Evolutionary conservation across 768 basidiomycete species (phyloP).

Genomic region (Suillus occidentalis): DNA sequence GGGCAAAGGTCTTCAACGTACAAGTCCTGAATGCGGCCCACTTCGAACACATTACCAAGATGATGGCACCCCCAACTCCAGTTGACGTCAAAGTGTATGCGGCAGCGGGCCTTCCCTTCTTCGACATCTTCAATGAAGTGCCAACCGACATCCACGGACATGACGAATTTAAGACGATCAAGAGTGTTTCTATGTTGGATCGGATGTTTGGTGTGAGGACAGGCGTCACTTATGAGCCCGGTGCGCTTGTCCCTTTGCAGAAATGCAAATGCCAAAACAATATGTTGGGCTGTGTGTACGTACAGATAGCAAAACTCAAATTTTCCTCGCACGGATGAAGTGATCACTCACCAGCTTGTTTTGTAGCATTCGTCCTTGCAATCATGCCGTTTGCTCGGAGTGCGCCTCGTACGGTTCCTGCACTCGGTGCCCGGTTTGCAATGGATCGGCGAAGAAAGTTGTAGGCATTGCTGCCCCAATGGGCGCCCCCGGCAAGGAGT

Average conservation of each 20-base stretch:
- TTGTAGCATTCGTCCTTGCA: neutral
- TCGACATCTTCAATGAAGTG: slow-evolving; percentile 1
- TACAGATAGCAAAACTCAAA: neutral
- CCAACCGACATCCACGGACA: neutral
- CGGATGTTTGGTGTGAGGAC: neutral
- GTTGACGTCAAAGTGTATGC: neutral
- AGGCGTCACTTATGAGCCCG: neutral
- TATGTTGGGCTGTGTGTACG: slow-evolving; percentile 1
- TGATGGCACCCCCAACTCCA: slow-evolving; percentile 1
- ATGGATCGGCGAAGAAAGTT: neutral
- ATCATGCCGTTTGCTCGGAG: neutral
- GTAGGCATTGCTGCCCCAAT: neutral
- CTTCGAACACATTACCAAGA: neutral
- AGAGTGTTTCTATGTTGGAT: neutral
- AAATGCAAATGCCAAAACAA: neutral
- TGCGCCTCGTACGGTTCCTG: neutral
- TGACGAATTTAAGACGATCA: neutral
- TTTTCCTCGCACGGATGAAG: neutral
- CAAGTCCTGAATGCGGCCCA: neutral
- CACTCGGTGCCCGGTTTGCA: neutral
- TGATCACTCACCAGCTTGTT: neutral
- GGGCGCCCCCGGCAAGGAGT: neutral
- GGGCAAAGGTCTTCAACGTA: neutral
- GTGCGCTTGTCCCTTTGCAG: neutral
- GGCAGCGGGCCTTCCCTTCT: neutral